Base-by-base conservation (phyloP, 2,329 filamentous ascomycete genomes). In the Helicocarpus griseus region DNA sequence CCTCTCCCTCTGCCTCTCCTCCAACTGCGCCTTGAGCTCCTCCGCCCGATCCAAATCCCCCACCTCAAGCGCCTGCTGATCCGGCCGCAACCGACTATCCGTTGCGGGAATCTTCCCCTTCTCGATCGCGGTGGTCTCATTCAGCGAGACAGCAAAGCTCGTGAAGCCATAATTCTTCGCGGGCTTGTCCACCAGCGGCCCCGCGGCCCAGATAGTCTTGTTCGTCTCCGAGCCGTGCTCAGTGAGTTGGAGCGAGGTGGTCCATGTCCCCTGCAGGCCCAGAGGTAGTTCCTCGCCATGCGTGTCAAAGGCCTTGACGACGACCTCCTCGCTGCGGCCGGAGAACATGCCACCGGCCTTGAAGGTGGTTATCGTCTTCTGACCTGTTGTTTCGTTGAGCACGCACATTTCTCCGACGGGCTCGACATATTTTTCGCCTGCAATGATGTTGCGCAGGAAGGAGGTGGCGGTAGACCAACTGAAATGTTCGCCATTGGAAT, bases 331-430 rank as follows among this genome's bases (percentile, higher is more conserved):
- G 55, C 86, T 86, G 52, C 93, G 83, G 13, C 93, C 93, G 29
- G 91, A 90, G 71, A 97, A 98, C 88, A 98, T 95, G 58, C 93
- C 91, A 64, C 93, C 94, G 51, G 85, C 82, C 65, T 93, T 94
- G 73, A 98, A 98, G 52, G 91, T 89, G 44, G 89, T 82, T n/a
- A 85, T 77, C 1, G 89, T 87, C 65, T 88, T 90, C 58, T 86
- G 82, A 6, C 90, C 89, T 0, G 84, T 89, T 4, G 79, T 85
- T 62, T 98, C 93, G 65, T 91, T 91, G 57, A 81, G 73, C 31
- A 98, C 80, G 22, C 84, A 82, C 87, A 97, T 93, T 40, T 81
- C 88, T 43, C 90, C 90, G 0, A 94, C 88, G 0, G 93, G 93
- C 70, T 98, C 93, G 11, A 97, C 83, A 65, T 98, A 98, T 70